Base-by-base conservation (phyloP, 306 rosid genomes). In the cucumber (Cucumis sativus) region DNA sequence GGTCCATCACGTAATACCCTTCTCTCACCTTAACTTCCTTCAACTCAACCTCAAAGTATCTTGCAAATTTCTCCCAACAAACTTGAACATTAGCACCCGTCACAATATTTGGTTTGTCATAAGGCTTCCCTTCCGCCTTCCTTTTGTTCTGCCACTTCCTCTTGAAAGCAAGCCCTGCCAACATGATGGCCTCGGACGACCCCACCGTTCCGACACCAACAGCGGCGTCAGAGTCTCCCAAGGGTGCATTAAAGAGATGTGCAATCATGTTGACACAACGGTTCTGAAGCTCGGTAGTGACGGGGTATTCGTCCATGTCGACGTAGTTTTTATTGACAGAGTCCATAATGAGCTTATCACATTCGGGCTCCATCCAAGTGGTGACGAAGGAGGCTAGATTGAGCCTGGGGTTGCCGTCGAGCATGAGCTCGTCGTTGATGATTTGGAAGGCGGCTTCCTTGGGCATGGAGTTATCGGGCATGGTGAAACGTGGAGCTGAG, bases 181-280 rank as follows among this genome's bases (percentile, higher is more conserved):
- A 79, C 97, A 92, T 92, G 77, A 88, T 90, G 16, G 96, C 96
- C 88, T 92, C 97, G 0, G 97, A 90, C 6, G 97, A 92, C 7
- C 97, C 97, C 16, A 92, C 92, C 0, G 97, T 92, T 55, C 89
- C 93, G 1, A 84, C 87, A 68, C 96, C 97, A 2, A 81, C 65
- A 1, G 90, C 93, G 1, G 13, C 33, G 79, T 89, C 96, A 3
- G 83, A 61, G 20, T 89, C 92, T 76, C 82, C 88, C 1, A 86
- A 70, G 8, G 90, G 92, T 25, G 93, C 93, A 13, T 88, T 74
- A 78, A 88, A 92, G 21, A 90, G 63, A 30, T 86, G 83, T 9
- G 93, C 93, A 62, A 92, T 84, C 89, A 92, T 92, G 79, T 90
- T 92, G 84, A 92, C 91, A 1, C 96, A 92, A 18, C 92, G 89